Percentiles rank a stretch among this genome's conserved stretches.
Evolutionary conservation across 495 filamentous ascomycete genomes (phyloP).

Genomic region (Penicillium silybi): DNA sequence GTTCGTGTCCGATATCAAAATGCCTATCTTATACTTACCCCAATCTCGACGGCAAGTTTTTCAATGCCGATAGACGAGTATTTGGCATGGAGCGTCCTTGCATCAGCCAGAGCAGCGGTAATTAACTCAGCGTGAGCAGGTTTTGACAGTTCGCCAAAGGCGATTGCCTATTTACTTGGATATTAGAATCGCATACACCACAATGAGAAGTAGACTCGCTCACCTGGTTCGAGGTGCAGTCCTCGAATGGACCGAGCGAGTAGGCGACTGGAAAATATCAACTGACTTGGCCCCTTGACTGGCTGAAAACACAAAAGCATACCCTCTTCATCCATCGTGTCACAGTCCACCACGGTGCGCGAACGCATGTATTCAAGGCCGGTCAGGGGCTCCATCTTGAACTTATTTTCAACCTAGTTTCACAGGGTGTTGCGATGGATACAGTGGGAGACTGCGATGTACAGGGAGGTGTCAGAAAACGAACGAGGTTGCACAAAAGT

Average conservation of each 20-base stretch:
- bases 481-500: neutral
- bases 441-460: neutral
- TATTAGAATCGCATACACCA: neutral
- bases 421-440: neutral
- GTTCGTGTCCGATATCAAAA: neutral
- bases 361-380: conserved; percentile 42
- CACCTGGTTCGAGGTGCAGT: conserved; percentile 68
- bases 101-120: conserved; percentile 39
- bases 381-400: conserved; percentile 18
- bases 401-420: neutral
- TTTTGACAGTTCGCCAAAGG: conserved; percentile 54
- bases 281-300: no score
- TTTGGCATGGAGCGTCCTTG: conserved; percentile 25
- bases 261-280: conserved; percentile 41
- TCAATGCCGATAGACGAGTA: conserved; percentile 38
- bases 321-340: conserved; percentile 58
- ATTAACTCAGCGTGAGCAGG: conserved; percentile 43
- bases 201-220: neutral
- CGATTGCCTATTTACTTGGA: conserved; percentile 44
- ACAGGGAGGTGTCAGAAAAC: neutral
- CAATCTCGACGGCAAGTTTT: conserved; percentile 57
- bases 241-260: conserved; percentile 55
- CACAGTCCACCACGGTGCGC: conserved; percentile 54
- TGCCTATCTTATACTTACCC: conserved; percentile 17
- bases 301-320: neutral